phyloP scores from a whole-genome alignment of 768 basidiomycete genomes.

The Solioccasus polychromus region DNA sequence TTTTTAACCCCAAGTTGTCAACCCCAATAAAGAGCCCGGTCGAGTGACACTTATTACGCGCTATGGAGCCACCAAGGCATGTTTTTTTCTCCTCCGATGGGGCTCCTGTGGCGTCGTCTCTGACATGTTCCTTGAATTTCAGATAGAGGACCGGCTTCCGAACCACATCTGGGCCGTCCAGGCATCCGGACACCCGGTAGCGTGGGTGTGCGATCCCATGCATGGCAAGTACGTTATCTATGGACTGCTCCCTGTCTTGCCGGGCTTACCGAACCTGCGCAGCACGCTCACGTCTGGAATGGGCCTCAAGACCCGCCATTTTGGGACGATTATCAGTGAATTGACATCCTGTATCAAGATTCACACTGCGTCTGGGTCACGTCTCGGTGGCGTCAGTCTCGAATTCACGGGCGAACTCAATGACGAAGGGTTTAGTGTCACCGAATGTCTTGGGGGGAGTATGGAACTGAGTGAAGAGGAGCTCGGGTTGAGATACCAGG shows the following conservation, averaged over 20 bases:
- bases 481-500: slow-evolving; percentile 87
- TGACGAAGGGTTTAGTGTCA: slow-evolving; percentile 90
- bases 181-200: slow-evolving; percentile 77
- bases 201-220: slow-evolving; percentile 98
- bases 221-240: slow-evolving; percentile 82
- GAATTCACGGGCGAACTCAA: slow-evolving; percentile 92
- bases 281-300: slow-evolving; percentile 81
- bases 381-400: slow-evolving; percentile 79
- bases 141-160: slow-evolving; percentile 76
- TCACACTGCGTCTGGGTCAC: slow-evolving; percentile 70
- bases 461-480: slow-evolving; percentile 92
- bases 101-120: neutral
- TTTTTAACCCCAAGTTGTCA: slow-evolving; percentile 58
- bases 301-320: slow-evolving; percentile 88
- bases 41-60: slow-evolving; percentile 89
- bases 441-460: slow-evolving; percentile 94
- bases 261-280: neutral
- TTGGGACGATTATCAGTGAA: slow-evolving; percentile 85
- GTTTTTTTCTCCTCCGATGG: neutral
- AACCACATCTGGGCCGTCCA: slow-evolving; percentile 82
- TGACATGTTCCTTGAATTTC: neutral
- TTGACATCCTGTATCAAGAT: slow-evolving; percentile 79
- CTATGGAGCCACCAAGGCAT: slow-evolving; percentile 85
- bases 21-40: slow-evolving; percentile 79
- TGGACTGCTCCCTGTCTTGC: neutral